These are phyloP conservation scores for Hemileccinum impolitum DNA, from an alignment of 768 basidiomycete species.

Conservation along the genomic window DNA sequence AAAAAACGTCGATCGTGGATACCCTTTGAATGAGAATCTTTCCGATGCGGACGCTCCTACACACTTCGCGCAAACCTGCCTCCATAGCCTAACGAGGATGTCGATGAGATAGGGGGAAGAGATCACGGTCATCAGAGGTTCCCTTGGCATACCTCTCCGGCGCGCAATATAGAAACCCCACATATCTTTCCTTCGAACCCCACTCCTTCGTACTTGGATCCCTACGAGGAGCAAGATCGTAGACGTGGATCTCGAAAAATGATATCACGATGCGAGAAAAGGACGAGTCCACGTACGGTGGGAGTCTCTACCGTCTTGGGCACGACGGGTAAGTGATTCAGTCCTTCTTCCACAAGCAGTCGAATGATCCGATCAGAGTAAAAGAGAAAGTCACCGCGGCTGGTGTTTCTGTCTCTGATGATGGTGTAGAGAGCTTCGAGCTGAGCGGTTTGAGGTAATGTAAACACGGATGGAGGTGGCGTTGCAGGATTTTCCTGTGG, in stretches of 20 bases:
- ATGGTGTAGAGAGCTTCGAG: slow-evolving; percentile 95
- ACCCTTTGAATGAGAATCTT: slow-evolving; percentile 98
- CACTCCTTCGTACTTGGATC: slow-evolving; percentile 83
- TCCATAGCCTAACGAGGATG: slow-evolving; percentile 81
- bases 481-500: slow-evolving; percentile 35
- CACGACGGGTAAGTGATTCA: slow-evolving; percentile 84
- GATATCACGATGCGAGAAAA: neutral
- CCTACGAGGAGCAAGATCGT: slow-evolving; percentile 38
- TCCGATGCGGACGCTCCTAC: slow-evolving; percentile 89
- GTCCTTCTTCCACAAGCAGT: slow-evolving; percentile 75
- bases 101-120: neutral
- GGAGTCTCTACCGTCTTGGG: slow-evolving; percentile 77
- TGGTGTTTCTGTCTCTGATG: slow-evolving; percentile 84
- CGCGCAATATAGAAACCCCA: slow-evolving; percentile 91
- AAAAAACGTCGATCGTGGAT: slow-evolving; percentile 22
- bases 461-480: slow-evolving; percentile 82
- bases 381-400: slow-evolving; percentile 93
- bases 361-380: slow-evolving; percentile 92
- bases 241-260: neutral
- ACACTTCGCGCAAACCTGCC: slow-evolving; percentile 92
- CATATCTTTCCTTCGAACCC: slow-evolving; percentile 97
- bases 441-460: slow-evolving; percentile 86
- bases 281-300: slow-evolving; percentile 49
- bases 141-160: slow-evolving; percentile 70
- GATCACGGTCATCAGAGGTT: neutral